These are phyloP conservation scores for Ogataea kodamae DNA, from an alignment of 805 yeast genomes.

Conservation along the genomic window DNA sequence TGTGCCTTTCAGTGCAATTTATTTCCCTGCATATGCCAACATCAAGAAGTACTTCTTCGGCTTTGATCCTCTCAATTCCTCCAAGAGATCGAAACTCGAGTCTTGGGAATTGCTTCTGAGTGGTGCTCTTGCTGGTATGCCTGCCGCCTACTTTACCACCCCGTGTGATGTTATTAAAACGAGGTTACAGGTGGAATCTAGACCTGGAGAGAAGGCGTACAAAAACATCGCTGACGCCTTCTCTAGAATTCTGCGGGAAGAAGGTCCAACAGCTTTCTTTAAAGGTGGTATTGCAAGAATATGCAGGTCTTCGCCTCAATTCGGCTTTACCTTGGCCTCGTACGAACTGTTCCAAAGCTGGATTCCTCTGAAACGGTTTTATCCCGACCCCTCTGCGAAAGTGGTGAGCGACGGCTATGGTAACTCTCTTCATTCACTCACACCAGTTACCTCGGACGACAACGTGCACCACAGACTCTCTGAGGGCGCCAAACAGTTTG, in stretches of 20 bases:
- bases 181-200: constrained; percentile 81
- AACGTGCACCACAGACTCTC: constrained; percentile 26
- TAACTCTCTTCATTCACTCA: constrained; percentile 24
- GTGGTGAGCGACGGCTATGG: constrained; percentile 25
- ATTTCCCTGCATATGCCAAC: constrained; percentile 96
- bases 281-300: constrained; percentile 97
- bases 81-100: constrained; percentile 55
- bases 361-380: constrained; percentile 58
- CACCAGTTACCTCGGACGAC: constrained; percentile 22
- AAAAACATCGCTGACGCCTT: constrained; percentile 77
- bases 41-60: constrained; percentile 77
- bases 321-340: constrained; percentile 96
- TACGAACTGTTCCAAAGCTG: constrained; percentile 83
- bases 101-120: constrained; percentile 81
- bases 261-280: constrained; percentile 82
- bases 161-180: constrained; percentile 98
- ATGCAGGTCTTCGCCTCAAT: constrained; percentile 93
- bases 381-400: constrained; percentile 26
- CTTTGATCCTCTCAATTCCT: constrained; percentile 69
- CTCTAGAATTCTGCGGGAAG: constrained; percentile 68
- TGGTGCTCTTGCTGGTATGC: constrained; percentile 97
- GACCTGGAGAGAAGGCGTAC: constrained; percentile 73
- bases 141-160: constrained; percentile 94
- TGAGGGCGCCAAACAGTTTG: constrained; percentile 32
- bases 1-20: constrained; percentile 94